Evolutionary conservation across 345 rosid species (phyloP).

Genomic region (Murraya paniculata): DNA sequence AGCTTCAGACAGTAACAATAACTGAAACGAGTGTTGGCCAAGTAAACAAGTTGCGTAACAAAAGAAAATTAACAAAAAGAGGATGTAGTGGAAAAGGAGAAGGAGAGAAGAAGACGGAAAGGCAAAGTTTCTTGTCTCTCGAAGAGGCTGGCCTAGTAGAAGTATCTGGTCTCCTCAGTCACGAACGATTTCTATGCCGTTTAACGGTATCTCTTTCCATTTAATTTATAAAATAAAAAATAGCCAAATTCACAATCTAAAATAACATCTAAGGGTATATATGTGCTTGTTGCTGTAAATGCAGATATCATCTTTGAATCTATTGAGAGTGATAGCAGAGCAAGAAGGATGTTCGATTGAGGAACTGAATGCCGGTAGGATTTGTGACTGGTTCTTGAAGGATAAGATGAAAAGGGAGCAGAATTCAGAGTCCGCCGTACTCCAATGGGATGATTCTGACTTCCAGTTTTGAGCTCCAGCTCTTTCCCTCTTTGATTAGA

Average conservation of each 20-base stretch:
- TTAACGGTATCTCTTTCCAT: slow-evolving; percentile 51
- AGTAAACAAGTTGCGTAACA: background rate
- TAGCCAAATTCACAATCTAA: background rate
- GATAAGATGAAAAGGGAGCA: slow-evolving; percentile 83
- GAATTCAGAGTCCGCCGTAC: slow-evolving; percentile 62
- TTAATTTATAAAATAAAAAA: background rate
- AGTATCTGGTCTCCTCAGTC: slow-evolving; percentile 69
- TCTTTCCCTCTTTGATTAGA: background rate
- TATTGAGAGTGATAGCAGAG: slow-evolving; percentile 73
- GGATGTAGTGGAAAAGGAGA: slow-evolving; percentile 37
- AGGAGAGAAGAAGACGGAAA: slow-evolving; percentile 37
- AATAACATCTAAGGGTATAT: background rate
- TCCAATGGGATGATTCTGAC: slow-evolving; percentile 91
- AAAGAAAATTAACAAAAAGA: slow-evolving; percentile 23
- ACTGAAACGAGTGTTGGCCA: slow-evolving; percentile 11
- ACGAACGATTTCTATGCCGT: slow-evolving; percentile 83
- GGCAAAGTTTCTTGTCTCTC: slow-evolving; percentile 52
- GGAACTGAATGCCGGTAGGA: slow-evolving; percentile 78
- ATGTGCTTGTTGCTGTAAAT: background rate
- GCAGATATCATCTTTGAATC: slow-evolving; percentile 85
- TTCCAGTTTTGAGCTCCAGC: slow-evolving; percentile 36
- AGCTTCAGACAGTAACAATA: slow-evolving; percentile 1
- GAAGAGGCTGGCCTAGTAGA: slow-evolving; percentile 96
- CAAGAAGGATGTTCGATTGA: slow-evolving; percentile 80
- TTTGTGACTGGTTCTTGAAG: slow-evolving; percentile 86